Evolutionary conservation across 176 grass and related monocot genomes (phyloP), one percentile per base, ranked within the genome.

Genomic region (Aegilops bicornis): DNA sequence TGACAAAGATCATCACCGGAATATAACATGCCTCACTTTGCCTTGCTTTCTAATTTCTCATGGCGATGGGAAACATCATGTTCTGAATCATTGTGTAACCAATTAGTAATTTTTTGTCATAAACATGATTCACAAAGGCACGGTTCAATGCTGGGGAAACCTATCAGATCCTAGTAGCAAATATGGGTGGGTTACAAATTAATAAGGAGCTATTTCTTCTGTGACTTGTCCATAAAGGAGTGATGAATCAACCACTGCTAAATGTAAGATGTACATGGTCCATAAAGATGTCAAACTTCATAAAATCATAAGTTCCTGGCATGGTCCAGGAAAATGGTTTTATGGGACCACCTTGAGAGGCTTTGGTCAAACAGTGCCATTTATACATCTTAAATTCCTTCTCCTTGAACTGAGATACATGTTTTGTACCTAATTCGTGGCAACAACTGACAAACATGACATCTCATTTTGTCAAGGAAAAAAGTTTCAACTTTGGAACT

Each of bases 261-360:
- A 4, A 80, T 73, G 17, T 73, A 19, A 67, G 62, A 56, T 30
- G 17, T 7, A 16, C 70, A 58, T 45, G 12, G 43, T 45, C 43
- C 43, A 45, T 45, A 45, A 45, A 45, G 43, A 45, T 82, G 71
- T 31, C 64, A 33, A 59, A 82, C 79, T 42, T 86, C 64, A 6
- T 27, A 27, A 27, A 27, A 27, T 27, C 27, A 27, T 65, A 32
- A 23, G 61, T 58, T 77, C 10, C 45, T n/a, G 52, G 32, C 64
- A 19, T 52, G 19, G 5, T 10, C 10, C 25, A 81, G 40, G 50
- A 52, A 23, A 35, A 69, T 47, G 29, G 19, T 82, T 45, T 36
- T 82, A 24, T 50, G 19, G 7, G 20, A 14, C 35, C 19, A 82
- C 45, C 23, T 82, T 82, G 30, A 24, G 30, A 69, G 20, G 65